Evolutionary conservation across 2,329 filamentous ascomycete genomes (phyloP).

Genomic region (Hortaea sp.): DNA sequence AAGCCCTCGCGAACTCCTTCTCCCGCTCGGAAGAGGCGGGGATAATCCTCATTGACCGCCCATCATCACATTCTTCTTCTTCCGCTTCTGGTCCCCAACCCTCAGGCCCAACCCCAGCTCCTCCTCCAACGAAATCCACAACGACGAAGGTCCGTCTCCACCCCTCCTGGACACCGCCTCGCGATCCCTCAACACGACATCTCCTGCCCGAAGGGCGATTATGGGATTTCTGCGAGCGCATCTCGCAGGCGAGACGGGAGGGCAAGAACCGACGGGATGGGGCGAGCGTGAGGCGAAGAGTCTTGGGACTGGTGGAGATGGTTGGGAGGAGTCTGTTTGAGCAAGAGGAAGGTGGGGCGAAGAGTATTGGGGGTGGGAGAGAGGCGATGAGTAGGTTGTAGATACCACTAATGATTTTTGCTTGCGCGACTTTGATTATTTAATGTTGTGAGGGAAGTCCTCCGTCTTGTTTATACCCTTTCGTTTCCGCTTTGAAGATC

Average conservation of each 20-base stretch:
- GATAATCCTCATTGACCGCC: slow-evolving; percentile 65
- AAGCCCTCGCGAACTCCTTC: slow-evolving; percentile 91
- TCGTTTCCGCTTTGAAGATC: too few relatives aligned
- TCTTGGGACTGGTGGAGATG: slow-evolving; percentile 64
- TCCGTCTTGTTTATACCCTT: not conserved
- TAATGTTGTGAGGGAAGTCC: not conserved
- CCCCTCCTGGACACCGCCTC: slow-evolving; percentile 42
- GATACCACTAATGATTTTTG: not conserved
- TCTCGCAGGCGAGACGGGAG: slow-evolving; percentile 71
- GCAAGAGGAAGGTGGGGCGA: slow-evolving; percentile 20
- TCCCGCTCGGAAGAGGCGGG: slow-evolving; percentile 81
- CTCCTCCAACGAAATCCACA: not conserved
- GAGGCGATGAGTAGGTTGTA: not conserved
- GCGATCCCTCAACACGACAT: slow-evolving; percentile 49
- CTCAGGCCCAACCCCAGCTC: slow-evolving; percentile 53
- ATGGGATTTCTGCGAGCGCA: slow-evolving; percentile 87
- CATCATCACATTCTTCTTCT: slow-evolving; percentile 38
- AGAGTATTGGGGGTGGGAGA: slow-evolving; percentile 2
- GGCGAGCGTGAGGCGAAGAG: slow-evolving; percentile 72
- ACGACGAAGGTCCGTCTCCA: not conserved
- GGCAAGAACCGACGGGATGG: slow-evolving; percentile 96
- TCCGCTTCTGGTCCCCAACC: slow-evolving; percentile 40
- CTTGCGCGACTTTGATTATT: not conserved
- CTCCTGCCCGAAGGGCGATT: slow-evolving; percentile 64
- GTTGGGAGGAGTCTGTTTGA: slow-evolving; percentile 63